Base-by-base conservation (phyloP, 2,329 filamentous ascomycete species). In the Alternaria triticina region DNA sequence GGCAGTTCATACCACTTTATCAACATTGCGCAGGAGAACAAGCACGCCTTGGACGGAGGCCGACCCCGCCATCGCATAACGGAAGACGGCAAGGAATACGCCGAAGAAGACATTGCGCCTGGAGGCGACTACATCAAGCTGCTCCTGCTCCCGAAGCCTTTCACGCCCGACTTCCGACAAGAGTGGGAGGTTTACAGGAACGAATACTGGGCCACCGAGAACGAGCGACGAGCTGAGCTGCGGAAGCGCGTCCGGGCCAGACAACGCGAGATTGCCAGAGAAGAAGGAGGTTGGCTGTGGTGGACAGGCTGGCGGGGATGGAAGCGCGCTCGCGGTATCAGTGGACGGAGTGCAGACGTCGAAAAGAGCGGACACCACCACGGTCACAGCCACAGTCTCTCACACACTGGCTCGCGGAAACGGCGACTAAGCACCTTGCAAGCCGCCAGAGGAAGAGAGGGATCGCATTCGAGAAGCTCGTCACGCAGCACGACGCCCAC, bases 141-240 rank as follows among this genome's bases (percentile, higher is more conserved):
- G 1, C 84, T 98, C 17, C 85, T 99, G 8, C 87, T 97, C 11
- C 93, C 96, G 1, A 99, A 99, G 77, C 94, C 94, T 0, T 99
- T 99, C 76, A 96, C 93, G 6, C 91, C 96, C 0, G 93, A 93
- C 50, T 99, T 99, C 75, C 88, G 96, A 20, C 94, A 98, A 79
- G 97, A 97, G 69, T 99, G 96, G 96, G 96, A 99, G 76, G 86
- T 95, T 15, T 99, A 96, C 80, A 88, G 96, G 57, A 90, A 91
- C 33, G 94, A 97, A 64, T 99, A 97, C 81, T 99, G 96, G 96
- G 95, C 97, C 72, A 90, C 90, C 65, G 96, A 99, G 79, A 99
- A 99, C 76, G 93, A 97, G 79, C 90, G 95, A 3, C 89, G 96
- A 12, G 87, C 90, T 3, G 82, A 91, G 61, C 83, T 97, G 23